Conservation (phyloP, 148 eudicot genomes). For the Pouteria glomerata region DNA sequence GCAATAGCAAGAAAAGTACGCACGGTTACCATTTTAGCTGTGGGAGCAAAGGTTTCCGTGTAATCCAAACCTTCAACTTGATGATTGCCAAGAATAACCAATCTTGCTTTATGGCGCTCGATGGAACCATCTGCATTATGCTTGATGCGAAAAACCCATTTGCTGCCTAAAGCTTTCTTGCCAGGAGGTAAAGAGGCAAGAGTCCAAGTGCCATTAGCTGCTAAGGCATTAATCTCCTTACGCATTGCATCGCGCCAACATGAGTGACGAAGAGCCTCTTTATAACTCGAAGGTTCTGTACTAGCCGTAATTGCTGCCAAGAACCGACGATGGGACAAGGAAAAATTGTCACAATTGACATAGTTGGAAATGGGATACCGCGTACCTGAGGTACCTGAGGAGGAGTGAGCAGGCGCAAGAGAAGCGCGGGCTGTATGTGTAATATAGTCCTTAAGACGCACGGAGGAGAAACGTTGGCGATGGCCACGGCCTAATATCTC, state of each 20-base stretch:
- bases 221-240: background rate
- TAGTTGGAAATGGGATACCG: background rate
- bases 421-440: background rate
- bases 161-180: background rate
- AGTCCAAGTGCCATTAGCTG: background rate
- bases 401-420: background rate
- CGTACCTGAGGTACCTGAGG: background rate
- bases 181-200: background rate
- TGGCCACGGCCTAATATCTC: background rate
- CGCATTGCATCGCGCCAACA: background rate
- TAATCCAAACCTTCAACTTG: background rate
- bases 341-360: background rate
- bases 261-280: background rate
- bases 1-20: no score
- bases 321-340: background rate
- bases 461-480: background rate
- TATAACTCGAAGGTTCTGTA: background rate
- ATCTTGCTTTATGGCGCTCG: background rate
- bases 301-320: background rate
- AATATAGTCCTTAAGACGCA: background rate
- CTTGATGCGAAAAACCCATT: background rate
- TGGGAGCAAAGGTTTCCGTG: no score
- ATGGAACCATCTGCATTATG: background rate
- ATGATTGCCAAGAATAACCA: background rate
- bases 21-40: no score